These are phyloP conservation scores for Pleurotus giganteus DNA, from an alignment of 768 basidiomycete genomes.

Conservation along the genomic window DNA sequence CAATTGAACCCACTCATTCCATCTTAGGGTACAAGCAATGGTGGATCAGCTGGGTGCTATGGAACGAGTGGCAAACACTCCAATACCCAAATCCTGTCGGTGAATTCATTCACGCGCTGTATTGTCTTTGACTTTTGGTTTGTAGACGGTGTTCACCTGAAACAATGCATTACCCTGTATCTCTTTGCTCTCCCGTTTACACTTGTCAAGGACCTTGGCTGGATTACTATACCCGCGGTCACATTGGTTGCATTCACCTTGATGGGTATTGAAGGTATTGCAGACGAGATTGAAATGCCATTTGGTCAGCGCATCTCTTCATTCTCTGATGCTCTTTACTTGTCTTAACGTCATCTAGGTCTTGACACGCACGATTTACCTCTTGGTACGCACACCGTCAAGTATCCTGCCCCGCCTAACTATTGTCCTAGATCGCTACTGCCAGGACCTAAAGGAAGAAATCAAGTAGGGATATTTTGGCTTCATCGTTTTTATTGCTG, in stretches of 20 bases:
- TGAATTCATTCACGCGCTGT: no score
- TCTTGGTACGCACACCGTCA: slow-evolving; percentile 46
- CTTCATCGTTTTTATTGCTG: slow-evolving; percentile 7
- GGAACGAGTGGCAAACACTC: slow-evolving; percentile 91
- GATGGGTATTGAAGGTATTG: slow-evolving; percentile 94
- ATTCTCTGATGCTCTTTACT: not conserved
- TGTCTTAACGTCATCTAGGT: slow-evolving; percentile 30
- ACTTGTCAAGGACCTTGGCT: slow-evolving; percentile 77
- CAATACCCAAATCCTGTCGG: slow-evolving; percentile 75
- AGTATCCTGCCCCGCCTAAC: not conserved
- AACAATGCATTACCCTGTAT: slow-evolving; percentile 93
- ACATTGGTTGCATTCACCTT: slow-evolving; percentile 88
- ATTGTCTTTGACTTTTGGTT: slow-evolving; percentile 12
- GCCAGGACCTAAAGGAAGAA: slow-evolving; percentile 84
- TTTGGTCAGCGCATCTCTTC: slow-evolving; percentile 56
- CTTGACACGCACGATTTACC: slow-evolving; percentile 70
- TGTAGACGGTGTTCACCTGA: slow-evolving; percentile 84
- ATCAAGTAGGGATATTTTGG: slow-evolving; percentile 56
- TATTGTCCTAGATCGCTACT: slow-evolving; percentile 64
- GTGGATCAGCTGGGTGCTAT: slow-evolving; percentile 82
- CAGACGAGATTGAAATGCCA: slow-evolving; percentile 93
- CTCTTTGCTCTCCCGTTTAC: slow-evolving; percentile 89
- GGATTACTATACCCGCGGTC: slow-evolving; percentile 82
- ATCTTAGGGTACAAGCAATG: slow-evolving; percentile 68
- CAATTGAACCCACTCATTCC: not conserved